A percentile compares a stretch with the other conserved stretches of the same genome.
These are phyloP conservation scores for Lunularia cruciata DNA, from an alignment of 225 moss, liverwort and hornwort species.

Conservation along the genomic window DNA sequence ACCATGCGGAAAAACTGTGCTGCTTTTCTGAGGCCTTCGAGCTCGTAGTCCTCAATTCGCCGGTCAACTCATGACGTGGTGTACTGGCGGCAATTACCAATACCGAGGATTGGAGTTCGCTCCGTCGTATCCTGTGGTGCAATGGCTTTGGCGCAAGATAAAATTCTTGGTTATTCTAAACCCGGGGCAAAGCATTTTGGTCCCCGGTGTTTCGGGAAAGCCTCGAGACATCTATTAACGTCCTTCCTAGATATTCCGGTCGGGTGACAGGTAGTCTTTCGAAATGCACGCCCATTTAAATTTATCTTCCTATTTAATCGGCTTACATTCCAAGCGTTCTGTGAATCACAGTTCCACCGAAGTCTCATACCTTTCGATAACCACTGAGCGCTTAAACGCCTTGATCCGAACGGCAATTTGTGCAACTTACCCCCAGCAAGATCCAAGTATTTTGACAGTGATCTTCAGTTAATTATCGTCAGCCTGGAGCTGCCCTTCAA, in stretches of 20 bases:
- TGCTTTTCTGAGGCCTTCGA: constrained; percentile 20
- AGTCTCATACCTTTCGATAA: too few species aligned
- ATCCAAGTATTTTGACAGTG: too few species aligned
- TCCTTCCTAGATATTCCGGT: neutral
- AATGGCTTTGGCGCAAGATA: constrained; percentile 29
- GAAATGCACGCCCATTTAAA: too few species aligned
- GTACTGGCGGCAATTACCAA: constrained; percentile 20
- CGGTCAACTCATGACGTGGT: neutral
- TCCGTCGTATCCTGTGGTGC: constrained; percentile 22
- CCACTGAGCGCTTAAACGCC: too few species aligned
- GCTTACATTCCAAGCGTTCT: too few species aligned
- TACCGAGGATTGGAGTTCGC: constrained; percentile 17
- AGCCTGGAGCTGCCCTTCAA: too few species aligned
- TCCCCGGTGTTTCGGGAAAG: constrained; percentile 28
- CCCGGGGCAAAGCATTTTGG: constrained; percentile 18
- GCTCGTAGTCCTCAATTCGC: neutral
- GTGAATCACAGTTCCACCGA: too few species aligned
- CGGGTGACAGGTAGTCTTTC: too few species aligned
- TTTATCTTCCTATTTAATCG: too few species aligned
- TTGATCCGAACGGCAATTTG: too few species aligned
- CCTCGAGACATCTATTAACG: neutral
- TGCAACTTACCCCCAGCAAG: too few species aligned
- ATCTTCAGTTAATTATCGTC: too few species aligned
- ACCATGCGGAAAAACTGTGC: constrained; percentile 19
- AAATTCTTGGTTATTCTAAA: constrained; percentile 24